Conservation (phyloP, 2,329 filamentous ascomycete genomes). For the Aspergillus ochraceus region DNA sequence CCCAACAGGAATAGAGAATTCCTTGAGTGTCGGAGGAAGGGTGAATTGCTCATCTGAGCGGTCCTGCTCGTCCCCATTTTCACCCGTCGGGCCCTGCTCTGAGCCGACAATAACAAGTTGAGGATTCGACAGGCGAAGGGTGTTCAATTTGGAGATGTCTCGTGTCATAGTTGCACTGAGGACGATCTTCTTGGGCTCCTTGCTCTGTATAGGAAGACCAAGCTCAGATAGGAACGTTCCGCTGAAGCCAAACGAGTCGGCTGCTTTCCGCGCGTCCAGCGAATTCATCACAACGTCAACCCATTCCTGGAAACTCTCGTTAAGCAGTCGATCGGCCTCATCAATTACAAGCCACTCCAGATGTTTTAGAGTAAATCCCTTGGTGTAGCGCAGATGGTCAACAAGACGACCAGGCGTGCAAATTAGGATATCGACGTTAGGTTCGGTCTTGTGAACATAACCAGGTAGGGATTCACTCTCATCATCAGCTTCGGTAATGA, state of each 20-base stretch:
- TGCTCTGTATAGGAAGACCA: constrained; percentile 40
- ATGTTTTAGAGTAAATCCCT: constrained; percentile 74
- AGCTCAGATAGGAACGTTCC: constrained; percentile 34
- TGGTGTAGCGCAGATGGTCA: constrained; percentile 82
- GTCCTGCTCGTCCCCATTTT: constrained; percentile 21
- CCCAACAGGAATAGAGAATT: constrained; percentile 67
- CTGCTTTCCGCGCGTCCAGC: constrained; percentile 55
- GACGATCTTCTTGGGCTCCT: constrained; percentile 71
- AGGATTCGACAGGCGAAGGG: constrained; percentile 70
- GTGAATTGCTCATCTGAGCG: constrained; percentile 46
- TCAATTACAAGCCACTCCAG: constrained; percentile 89
- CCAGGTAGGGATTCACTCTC: constrained; percentile 50
- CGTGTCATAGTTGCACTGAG: constrained; percentile 90
- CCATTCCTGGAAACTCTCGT: constrained; percentile 93
- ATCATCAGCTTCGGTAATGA: constrained; percentile 44
- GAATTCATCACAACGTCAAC: constrained; percentile 66
- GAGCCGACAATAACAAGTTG: constrained; percentile 74
- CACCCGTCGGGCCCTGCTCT: constrained; percentile 20
- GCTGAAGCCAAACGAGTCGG: constrained; percentile 47
- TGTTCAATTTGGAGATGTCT: constrained; percentile 76
- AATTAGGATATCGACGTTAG: constrained; percentile 82
- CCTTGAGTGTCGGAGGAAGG: constrained; percentile 64
- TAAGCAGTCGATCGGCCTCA: constrained; percentile 87
- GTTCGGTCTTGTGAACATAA: constrained; percentile 65
- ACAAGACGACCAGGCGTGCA: constrained; percentile 90